A percentile compares a stretch with the other conserved stretches of the same genome.
phyloP scores from a whole-genome alignment of 2,329 filamentous ascomycete genomes.

The Pestalotiopsis sp. region DNA sequence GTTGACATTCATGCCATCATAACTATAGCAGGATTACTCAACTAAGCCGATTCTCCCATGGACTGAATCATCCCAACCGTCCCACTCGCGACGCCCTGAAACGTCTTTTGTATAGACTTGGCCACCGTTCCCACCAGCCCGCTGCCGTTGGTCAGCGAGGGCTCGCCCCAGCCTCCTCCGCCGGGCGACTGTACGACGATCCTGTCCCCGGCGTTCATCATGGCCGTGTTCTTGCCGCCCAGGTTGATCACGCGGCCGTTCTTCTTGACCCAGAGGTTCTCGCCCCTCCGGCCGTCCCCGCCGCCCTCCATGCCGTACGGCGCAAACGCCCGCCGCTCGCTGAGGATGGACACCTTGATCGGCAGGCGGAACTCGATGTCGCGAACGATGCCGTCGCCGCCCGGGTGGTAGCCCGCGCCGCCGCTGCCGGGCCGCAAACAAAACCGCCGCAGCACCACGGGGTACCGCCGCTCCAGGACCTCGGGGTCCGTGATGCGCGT shows the following conservation, averaged over 20 bases:
- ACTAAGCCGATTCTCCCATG: conserved; percentile 13
- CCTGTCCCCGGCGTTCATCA: conserved; percentile 22
- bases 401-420: not conserved
- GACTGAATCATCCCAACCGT: conserved; percentile 13
- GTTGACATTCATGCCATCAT: not conserved
- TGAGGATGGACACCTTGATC: conserved; percentile 10
- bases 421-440: not conserved
- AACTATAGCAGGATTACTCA: not conserved
- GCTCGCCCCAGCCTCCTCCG: conserved; percentile 25
- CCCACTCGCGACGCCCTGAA: conserved; percentile 11
- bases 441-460: conserved; percentile 15
- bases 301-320: conserved; percentile 12
- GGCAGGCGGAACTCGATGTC: conserved; percentile 4
- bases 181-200: conserved; percentile 24
- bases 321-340: not conserved
- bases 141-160: not conserved
- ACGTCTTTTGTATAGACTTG: conserved; percentile 1
- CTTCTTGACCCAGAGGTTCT: conserved; percentile 15
- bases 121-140: not conserved
- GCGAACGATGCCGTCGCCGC: conserved; percentile 3
- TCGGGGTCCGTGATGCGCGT: conserved; percentile 38
- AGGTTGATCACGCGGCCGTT: conserved; percentile 21
- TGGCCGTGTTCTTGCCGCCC: conserved; percentile 22
- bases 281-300: conserved; percentile 4
- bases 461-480: conserved; percentile 32